A percentile compares a stretch with the other conserved stretches of the same genome.
Evolutionary conservation across 768 basidiomycete species (phyloP).

Genomic region (Boletus rubropictus): DNA sequence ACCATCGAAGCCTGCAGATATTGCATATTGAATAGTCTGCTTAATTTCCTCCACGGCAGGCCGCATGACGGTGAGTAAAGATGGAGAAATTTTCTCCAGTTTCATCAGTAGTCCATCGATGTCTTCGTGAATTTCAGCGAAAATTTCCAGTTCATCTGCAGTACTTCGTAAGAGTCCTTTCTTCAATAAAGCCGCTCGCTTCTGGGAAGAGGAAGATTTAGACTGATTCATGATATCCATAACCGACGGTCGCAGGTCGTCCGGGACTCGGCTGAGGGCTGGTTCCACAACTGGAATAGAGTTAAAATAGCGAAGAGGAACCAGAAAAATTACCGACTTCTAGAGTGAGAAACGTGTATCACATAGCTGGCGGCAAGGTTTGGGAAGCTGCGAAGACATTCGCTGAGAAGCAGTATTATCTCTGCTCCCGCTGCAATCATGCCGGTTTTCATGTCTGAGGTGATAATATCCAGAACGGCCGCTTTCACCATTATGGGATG

Average conservation of each 20-base stretch:
- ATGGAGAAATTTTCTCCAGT: slow-evolving; percentile 57
- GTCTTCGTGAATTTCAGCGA: slow-evolving; percentile 61
- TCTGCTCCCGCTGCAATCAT: slow-evolving; percentile 71
- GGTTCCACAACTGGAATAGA: slow-evolving; percentile 55
- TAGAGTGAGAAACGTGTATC: slow-evolving; percentile 74
- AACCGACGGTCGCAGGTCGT: slow-evolving; percentile 48
- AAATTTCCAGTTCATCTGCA: slow-evolving; percentile 68
- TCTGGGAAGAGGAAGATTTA: slow-evolving; percentile 63
- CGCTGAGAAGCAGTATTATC: slow-evolving; percentile 59
- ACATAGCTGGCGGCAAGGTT: slow-evolving; percentile 63
- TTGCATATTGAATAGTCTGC: slow-evolving; percentile 53
- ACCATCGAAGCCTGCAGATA: slow-evolving; percentile 56
- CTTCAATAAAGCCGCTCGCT: slow-evolving; percentile 62
- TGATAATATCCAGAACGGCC: slow-evolving; percentile 80
- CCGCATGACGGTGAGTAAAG: slow-evolving; percentile 43
- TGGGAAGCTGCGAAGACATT: slow-evolving; percentile 67
- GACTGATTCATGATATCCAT: slow-evolving; percentile 60
- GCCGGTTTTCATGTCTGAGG: slow-evolving; percentile 59
- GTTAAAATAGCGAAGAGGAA: background rate
- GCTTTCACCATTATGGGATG: slow-evolving; percentile 71
- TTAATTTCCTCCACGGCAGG: slow-evolving; percentile 58
- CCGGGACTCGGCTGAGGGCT: slow-evolving; percentile 56
- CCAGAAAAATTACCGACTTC: slow-evolving; percentile 41
- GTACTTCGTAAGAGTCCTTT: slow-evolving; percentile 61
- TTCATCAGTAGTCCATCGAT: slow-evolving; percentile 50